Evolutionary conservation across 208 protist species (phyloP).

Genomic region (Acanthamoeba polyphaga): DNA sequence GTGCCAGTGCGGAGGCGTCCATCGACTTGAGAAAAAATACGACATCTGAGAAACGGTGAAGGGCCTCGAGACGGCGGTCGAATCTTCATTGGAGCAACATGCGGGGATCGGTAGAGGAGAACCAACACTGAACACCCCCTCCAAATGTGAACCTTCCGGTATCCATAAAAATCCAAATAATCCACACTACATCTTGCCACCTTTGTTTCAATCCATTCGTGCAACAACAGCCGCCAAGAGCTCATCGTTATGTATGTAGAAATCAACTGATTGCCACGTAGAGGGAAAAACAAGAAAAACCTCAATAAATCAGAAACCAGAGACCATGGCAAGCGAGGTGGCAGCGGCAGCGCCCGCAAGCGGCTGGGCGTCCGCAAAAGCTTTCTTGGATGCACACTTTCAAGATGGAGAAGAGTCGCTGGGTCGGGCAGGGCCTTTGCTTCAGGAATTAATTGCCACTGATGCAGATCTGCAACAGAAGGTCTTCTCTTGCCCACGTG

Average conservation of each 20-base stretch:
- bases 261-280: background rate
- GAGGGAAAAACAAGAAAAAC: background rate
- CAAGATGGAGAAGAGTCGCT: background rate
- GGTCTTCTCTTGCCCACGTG: no score
- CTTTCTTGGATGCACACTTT: background rate
- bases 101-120: conserved; percentile 39
- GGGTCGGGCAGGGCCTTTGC: background rate
- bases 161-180: conserved; percentile 25
- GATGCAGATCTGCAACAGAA: background rate
- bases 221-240: no score
- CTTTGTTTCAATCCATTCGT: no score
- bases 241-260: no score
- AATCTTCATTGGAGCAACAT: conserved; percentile 18
- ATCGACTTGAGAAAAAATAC: conserved; percentile 7
- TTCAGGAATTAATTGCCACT: background rate
- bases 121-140: conserved; percentile 32
- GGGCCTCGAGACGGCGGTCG: conserved; percentile 10
- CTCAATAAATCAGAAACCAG: background rate
- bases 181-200: background rate
- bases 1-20: conserved; percentile 6
- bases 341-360: background rate
- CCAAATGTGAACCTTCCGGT: background rate
- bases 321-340: background rate
- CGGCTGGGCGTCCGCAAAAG: background rate
- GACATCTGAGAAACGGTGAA: conserved; percentile 41